Base-by-base conservation (phyloP, 2,329 filamentous ascomycete species). In the Fonsecaea pedrosoi region DNA sequence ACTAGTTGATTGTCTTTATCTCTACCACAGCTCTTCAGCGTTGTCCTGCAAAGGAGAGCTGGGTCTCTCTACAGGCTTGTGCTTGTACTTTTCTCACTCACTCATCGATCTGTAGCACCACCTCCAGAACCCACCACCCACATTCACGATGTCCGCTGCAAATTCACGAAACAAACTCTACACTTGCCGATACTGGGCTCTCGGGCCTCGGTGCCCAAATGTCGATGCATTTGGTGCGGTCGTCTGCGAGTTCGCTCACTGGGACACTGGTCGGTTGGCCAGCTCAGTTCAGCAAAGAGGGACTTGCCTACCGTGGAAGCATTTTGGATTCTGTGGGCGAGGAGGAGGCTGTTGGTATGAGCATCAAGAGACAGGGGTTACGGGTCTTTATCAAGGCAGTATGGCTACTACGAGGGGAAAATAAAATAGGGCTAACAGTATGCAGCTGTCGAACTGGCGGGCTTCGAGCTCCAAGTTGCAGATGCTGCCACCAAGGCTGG, bases 101-200 rank as follows among this genome's bases (percentile, higher is more conserved):
- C 30, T 32, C 30, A 32, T 15, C 21, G 45, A 50, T 21, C 45
- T 12, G 18, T 21, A 25, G 21, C 12, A 25, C 10, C 21, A 30
- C 8, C 45, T 50, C 6, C 30, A 5, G 30, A 32, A 32, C 30
- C 30, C 30, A 3, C 9, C 21, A 13, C 45, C 25, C 21, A 15
- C 10, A 1, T 25, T 13, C 45, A 50, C 45, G 9, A 50, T 50
- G 45, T 18, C 45, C 1, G 18, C 54, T 30, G 25, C 53, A 15
- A 15, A 48, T 37, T 21, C 54, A 40, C 35, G 35, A 42, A 60
- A 48, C 37, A 59, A 67, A 21, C 45, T 64, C 30, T 59, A 54
- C 18, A 70, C 67, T 18, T 73, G 71, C 58, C 70, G 71, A 13
- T 73, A 73, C 58, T 72, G 70, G 69, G 71, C 71, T 25, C 59